Base-by-base conservation (phyloP, 345 rosid genomes). In the Salix arbutifolia region DNA sequence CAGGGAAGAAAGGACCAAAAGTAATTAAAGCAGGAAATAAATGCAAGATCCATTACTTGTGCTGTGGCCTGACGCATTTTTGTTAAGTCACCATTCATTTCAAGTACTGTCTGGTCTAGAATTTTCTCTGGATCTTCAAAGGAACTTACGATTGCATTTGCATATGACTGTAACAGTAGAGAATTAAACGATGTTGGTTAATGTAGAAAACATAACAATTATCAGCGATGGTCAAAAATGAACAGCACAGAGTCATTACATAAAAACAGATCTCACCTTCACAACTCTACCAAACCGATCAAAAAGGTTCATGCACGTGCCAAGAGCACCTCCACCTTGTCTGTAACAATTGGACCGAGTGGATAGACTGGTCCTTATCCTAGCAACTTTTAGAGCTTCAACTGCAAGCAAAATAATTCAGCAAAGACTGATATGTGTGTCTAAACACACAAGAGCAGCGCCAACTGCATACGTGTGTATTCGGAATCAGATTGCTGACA, bases 21-120 rank as follows among this genome's bases (percentile, higher is more conserved):
- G 23, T 13, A 44, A 44, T 23, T 52, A 40, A 48, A 18, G 14
- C 66, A 52, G 67, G 42, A 68, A 53, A 37, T 44, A 31, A 76
- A 53, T n/a, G 17, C 21, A 77, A 77, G 61, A 52, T 58, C 5
- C 23, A 35, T 87, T 86, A 91, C 97, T 84, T 91, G 97, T 50
- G 97, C 97, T 48, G 97, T 88, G 67, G 97, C 97, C 72, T 91
- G 97, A 65, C 97, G 88, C 97, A 91, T 90, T 82, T 91, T 91
- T 67, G 86, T 83, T 86, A 91, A 81, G 86, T 91, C 97, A 77
- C 87, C 91, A 76, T 89, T 91, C 97, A 91, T 91, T 81, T 91
- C 97, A 70, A 91, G 87, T 35, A 90, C 94, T 10, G 97, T 66
- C 83, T 91, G 94, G 52, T 91, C 97, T 72, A 91, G 85, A 72